Conservation (phyloP, 768 basidiomycete genomes). For the Serendipita indica region DNA sequence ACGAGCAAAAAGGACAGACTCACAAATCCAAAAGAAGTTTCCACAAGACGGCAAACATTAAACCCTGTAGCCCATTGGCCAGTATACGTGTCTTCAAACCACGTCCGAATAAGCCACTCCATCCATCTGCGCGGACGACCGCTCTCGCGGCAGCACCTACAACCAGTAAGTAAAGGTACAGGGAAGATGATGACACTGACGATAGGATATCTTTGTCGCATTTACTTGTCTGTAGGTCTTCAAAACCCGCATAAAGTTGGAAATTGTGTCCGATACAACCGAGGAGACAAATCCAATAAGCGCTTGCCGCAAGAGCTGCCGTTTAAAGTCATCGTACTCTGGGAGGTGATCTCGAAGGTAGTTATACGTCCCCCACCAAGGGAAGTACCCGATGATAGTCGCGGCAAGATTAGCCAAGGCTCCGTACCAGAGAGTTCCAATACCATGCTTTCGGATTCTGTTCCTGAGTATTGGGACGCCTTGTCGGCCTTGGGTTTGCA, state of each 20-base stretch:
- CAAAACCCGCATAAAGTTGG: slow-evolving; percentile 80
- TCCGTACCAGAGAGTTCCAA: slow-evolving; percentile 76
- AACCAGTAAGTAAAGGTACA: background rate
- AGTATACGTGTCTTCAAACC: slow-evolving; percentile 81
- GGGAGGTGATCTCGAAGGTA: slow-evolving; percentile 54
- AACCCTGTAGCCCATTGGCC: slow-evolving; percentile 80
- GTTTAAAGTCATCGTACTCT: slow-evolving; percentile 31
- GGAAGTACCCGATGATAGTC: slow-evolving; percentile 86
- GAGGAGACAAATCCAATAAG: slow-evolving; percentile 86
- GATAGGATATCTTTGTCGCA: slow-evolving; percentile 63
- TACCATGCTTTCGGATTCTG: slow-evolving; percentile 55
- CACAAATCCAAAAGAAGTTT: slow-evolving; percentile 79
- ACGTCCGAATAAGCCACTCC: slow-evolving; percentile 69
- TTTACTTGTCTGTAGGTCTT: slow-evolving; percentile 95
- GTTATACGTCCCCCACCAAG: slow-evolving; percentile 83
- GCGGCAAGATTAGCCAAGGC: slow-evolving; percentile 85
- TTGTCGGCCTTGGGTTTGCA: slow-evolving; percentile 75
- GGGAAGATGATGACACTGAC: slow-evolving; percentile 19
- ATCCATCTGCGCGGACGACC: slow-evolving; percentile 62
- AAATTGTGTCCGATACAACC: slow-evolving; percentile 68
- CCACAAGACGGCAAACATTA: slow-evolving; percentile 89
- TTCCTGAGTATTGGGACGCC: slow-evolving; percentile 52
- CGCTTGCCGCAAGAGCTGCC: slow-evolving; percentile 63
- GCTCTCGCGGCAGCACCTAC: slow-evolving; percentile 51
- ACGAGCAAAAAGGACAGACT: slow-evolving; percentile 21